phyloP scores from a whole-genome alignment of 345 rosid genomes.

The Trapa incisa region DNA sequence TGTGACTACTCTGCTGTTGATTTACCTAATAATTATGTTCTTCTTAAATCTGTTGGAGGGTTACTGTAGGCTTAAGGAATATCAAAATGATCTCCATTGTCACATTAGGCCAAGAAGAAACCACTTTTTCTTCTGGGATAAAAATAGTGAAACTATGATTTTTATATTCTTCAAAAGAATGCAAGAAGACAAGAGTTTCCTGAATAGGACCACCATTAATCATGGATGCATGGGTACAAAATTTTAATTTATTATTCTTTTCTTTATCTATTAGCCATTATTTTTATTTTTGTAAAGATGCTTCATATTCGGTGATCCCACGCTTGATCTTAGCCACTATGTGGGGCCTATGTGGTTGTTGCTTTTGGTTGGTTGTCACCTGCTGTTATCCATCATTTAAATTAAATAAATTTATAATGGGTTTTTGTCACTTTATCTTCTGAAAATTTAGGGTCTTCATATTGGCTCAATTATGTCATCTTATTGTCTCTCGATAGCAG shows the following conservation, averaged over 20 bases:
- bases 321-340: conserved; percentile 2
- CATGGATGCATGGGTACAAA: conserved; percentile 5
- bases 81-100: not conserved
- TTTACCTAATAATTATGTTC: not conserved
- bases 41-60: not conserved
- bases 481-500: not conserved
- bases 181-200: conserved; percentile 4
- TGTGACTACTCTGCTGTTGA: no score
- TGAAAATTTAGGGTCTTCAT: not conserved
- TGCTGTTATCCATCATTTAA: not conserved
- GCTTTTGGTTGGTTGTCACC: conserved; percentile 2
- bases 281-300: not conserved
- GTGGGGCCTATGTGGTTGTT: conserved; percentile 7
- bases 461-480: not conserved
- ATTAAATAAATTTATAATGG: no score
- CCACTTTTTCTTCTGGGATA: not conserved
- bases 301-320: conserved; percentile 1
- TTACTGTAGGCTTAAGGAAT: not conserved
- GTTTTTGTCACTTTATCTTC: not conserved
- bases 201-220: conserved; percentile 3
- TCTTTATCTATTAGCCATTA: not conserved
- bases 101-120: not conserved
- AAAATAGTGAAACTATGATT: conserved; percentile 1
- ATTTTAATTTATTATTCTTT: not conserved
- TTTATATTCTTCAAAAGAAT: not conserved